phyloP scores from a whole-genome alignment of 495 filamentous ascomycete species.

The Clavariopsis aquatica region DNA sequence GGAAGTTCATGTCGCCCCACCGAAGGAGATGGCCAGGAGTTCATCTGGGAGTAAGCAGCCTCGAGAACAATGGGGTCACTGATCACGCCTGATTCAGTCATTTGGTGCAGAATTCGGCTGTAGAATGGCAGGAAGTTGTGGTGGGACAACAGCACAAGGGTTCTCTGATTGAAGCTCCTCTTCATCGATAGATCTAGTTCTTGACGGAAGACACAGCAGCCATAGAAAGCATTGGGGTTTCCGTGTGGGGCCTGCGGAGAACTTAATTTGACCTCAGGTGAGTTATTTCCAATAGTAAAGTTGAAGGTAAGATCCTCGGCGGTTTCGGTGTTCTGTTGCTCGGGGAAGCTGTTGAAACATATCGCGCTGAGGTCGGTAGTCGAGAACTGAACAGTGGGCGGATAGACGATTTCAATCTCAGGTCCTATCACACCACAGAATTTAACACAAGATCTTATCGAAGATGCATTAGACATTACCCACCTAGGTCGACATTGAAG shows the following conservation, averaged over 20 bases:
- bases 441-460: neutral
- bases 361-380: constrained; percentile 41
- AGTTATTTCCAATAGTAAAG: constrained; percentile 43
- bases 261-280: constrained; percentile 35
- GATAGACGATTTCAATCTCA: constrained; percentile 44
- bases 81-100: constrained; percentile 37
- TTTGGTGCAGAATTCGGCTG: constrained; percentile 33
- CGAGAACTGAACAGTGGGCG: constrained; percentile 39
- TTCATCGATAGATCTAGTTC: constrained; percentile 41
- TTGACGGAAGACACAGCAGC: constrained; percentile 41
- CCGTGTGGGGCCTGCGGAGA: constrained; percentile 40
- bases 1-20: constrained; percentile 39
- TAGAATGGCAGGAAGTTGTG: constrained; percentile 43
- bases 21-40: constrained; percentile 40
- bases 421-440: constrained; percentile 31
- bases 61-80: constrained; percentile 38
- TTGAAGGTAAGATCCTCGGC: constrained; percentile 40
- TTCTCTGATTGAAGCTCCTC: constrained; percentile 42
- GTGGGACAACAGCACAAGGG: constrained; percentile 39
- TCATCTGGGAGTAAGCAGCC: constrained; percentile 39
- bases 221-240: constrained; percentile 37
- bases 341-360: constrained; percentile 46
- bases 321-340: constrained; percentile 41
- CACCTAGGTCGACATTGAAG: constrained; percentile 44
- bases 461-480: neutral